Percentiles rank a stretch among this genome's conserved stretches.
Conservation (phyloP, 495 filamentous ascomycete species). For the Geoglossum glabrum region DNA sequence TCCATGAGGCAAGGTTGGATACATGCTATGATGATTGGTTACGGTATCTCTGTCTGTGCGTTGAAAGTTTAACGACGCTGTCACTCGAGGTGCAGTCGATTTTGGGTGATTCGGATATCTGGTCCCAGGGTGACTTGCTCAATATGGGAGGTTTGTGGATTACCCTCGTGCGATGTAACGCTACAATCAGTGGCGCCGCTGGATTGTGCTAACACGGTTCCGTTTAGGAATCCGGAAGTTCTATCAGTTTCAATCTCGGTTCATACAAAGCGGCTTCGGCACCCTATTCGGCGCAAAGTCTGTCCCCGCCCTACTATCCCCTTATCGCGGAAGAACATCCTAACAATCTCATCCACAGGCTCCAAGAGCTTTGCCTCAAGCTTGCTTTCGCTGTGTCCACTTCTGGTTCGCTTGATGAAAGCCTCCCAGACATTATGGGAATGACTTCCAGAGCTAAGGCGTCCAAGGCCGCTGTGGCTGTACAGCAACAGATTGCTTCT, state of each 20-base stretch:
- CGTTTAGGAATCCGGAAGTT: too few relatives aligned
- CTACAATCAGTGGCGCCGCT: too few relatives aligned
- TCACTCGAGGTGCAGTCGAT: conserved; percentile 30
- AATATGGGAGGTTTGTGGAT: conserved; percentile 27
- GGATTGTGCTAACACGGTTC: too few relatives aligned
- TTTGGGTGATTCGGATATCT: conserved; percentile 23
- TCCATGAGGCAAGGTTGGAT: conserved; percentile 20
- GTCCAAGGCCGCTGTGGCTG: conserved; percentile 21
- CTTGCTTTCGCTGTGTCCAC: conserved; percentile 26
- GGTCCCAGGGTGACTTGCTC: conserved; percentile 23
- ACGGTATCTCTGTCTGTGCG: conserved; percentile 24
- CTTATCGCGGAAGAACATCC: too few relatives aligned
- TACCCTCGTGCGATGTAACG: too few relatives aligned
- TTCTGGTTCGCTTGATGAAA: conserved; percentile 12
- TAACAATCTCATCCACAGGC: too few relatives aligned
- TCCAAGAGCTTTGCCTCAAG: conserved; percentile 30
- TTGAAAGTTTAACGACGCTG: conserved; percentile 28
- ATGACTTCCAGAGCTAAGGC: conserved; percentile 27
- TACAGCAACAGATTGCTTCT: conserved; percentile 25
- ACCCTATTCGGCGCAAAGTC: conserved; percentile 28
- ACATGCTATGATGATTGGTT: conserved; percentile 26
- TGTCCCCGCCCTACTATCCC: too few relatives aligned
- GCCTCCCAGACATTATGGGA: conserved; percentile 28
- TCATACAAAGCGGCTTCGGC: conserved; percentile 29
- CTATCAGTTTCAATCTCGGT: conserved; percentile 28